Evolutionary conservation across 2,329 filamentous ascomycete species (phyloP).

Genomic region (Bipolaris victoriae): DNA sequence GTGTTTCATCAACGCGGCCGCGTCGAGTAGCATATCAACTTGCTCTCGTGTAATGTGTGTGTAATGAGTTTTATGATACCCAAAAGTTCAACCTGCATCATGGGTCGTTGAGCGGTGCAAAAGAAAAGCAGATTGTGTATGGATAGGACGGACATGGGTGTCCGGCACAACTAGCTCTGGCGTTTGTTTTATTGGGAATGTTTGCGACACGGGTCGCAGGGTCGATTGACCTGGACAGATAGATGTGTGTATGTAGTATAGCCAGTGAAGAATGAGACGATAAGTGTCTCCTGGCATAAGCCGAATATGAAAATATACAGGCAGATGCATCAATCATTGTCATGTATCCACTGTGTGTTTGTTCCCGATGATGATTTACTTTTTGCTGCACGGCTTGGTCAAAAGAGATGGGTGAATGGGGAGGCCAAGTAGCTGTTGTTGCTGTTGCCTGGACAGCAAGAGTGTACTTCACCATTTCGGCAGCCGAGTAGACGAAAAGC

Average conservation of each 20-base stretch:
- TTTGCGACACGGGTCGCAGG: constrained; percentile 6
- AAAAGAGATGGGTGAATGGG: not conserved
- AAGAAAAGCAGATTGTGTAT: constrained; percentile 30
- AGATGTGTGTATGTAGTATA: not conserved
- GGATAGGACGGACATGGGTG: constrained; percentile 51
- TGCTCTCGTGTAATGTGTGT: constrained; percentile 49
- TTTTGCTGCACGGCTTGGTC: not conserved
- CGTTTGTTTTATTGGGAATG: constrained; percentile 8
- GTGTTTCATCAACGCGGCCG: constrained; percentile 43
- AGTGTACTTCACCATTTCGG: not conserved
- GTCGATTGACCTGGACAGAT: constrained; percentile 1
- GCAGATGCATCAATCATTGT: not conserved
- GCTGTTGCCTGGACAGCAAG: not conserved
- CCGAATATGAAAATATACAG: not conserved
- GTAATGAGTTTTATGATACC: constrained; percentile 51
- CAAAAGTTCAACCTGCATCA: constrained; percentile 53
- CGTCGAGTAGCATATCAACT: constrained; percentile 48
- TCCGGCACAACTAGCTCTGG: constrained; percentile 34
- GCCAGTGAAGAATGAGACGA: not conserved
- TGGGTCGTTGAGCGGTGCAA: constrained; percentile 42
- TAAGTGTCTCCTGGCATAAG: constrained; percentile 1
- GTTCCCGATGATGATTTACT: not conserved
- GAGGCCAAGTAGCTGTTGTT: not conserved
- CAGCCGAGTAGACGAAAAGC: not conserved
- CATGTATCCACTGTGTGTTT: too few species aligned